A percentile compares a stretch with the other conserved stretches of the same genome.
Evolutionary conservation across 2,329 filamentous ascomycete species (phyloP).

Genomic region (Pseudopithomyces maydicus): DNA sequence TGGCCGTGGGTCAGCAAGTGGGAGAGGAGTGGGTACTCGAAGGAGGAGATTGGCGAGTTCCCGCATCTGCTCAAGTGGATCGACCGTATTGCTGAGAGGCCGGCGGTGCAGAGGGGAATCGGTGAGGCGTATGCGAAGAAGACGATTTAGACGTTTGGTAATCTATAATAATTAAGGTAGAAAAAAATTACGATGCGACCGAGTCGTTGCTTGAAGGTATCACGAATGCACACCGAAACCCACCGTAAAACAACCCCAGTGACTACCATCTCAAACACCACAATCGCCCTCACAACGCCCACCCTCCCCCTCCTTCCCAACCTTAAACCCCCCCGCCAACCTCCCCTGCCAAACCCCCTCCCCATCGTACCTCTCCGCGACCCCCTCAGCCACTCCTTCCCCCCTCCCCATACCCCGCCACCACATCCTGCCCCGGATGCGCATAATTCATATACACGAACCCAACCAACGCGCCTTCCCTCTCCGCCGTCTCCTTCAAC

Average conservation of each 20-base stretch:
- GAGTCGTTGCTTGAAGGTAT: background rate
- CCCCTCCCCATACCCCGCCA: conserved; percentile 22
- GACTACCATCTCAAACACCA: background rate
- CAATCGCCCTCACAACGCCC: background rate
- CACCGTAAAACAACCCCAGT: too few relatives aligned
- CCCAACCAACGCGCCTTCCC: background rate
- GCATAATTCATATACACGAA: conserved; percentile 24
- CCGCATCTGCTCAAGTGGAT: conserved; percentile 61
- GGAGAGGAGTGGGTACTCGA: conserved; percentile 49
- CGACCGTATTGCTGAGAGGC: conserved; percentile 55
- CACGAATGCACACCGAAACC: too few relatives aligned
- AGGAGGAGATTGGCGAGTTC: conserved; percentile 57
- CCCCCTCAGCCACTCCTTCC: too few relatives aligned
- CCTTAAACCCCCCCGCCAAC: conserved; percentile 15
- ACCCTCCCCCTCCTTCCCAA: conserved; percentile 5
- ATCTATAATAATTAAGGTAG: too few relatives aligned
- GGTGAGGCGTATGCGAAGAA: conserved; percentile 28
- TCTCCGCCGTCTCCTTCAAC: background rate
- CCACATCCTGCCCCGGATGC: conserved; percentile 13
- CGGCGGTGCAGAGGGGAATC: conserved; percentile 55
- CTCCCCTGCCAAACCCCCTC: conserved; percentile 11
- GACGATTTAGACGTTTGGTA: background rate
- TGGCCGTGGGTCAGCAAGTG: conserved; percentile 58
- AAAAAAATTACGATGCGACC: too few relatives aligned
- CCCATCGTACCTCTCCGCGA: too few relatives aligned